Evolutionary conservation across 1,284 basidiomycete genomes (phyloP).

Genomic region (Puccinia brachypodii): DNA sequence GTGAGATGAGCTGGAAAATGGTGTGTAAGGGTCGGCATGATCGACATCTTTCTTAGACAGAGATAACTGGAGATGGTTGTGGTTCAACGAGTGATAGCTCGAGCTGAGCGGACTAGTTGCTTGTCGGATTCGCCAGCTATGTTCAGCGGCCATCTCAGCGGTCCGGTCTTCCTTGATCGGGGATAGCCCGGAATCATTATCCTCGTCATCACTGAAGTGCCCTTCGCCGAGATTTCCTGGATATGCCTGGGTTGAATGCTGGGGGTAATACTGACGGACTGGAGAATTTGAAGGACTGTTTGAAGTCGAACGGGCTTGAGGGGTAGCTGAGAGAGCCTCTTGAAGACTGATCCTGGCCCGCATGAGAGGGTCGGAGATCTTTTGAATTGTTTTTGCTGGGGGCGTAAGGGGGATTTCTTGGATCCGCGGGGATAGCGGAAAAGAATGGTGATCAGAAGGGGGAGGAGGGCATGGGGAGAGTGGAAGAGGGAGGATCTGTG

Average conservation of each 20-base stretch:
- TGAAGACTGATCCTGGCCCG: constrained; percentile 29
- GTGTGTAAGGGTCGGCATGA: not conserved
- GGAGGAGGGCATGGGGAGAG: not conserved
- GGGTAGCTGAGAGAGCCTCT: constrained; percentile 38
- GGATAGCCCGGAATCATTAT: constrained; percentile 31
- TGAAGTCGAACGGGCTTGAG: constrained; percentile 10
- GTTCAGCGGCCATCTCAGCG: constrained; percentile 45
- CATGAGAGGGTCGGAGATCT: constrained; percentile 15
- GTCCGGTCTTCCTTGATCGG: constrained; percentile 46
- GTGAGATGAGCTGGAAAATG: not conserved
- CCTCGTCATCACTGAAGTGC: not conserved
- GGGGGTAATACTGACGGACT: not conserved
- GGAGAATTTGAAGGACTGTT: constrained; percentile 5
- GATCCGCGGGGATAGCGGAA: not conserved
- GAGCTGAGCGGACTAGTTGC: not conserved
- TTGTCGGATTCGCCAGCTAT: constrained; percentile 26
- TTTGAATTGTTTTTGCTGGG: not conserved
- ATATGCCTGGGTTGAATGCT: not conserved
- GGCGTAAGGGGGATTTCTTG: not conserved
- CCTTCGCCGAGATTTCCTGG: not conserved
- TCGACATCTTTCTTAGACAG: not conserved
- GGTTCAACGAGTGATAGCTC: too few relatives aligned
- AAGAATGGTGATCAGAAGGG: not conserved
- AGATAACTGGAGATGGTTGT: not conserved
- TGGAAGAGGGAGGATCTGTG: not conserved